Evolutionary conservation across 176 grass and related monocot genomes (phyloP), one percentile per base, ranked within the genome.

Genomic region (Oryza glaberrima): DNA sequence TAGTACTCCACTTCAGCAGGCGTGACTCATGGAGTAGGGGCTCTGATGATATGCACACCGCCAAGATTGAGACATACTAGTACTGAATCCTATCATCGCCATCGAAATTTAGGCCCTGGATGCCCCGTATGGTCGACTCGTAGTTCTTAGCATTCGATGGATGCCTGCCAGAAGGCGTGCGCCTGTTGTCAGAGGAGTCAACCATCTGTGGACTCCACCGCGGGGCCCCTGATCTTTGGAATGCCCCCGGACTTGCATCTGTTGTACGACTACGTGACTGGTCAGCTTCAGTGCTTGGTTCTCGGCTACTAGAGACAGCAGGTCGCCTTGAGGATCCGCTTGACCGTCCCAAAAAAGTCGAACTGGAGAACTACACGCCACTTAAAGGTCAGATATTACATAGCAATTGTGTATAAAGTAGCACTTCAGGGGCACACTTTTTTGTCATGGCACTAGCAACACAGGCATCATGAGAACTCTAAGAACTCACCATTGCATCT

Each of bases 351-450:
- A 90, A 72, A 86, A 92, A 92, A 78, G 85, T 90, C 75, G 91
- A 98, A 95, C 88, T 98, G 93, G 91, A 98, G 77, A 95, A 95
- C 96, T 98, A 95, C 89, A 95, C 16, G 82, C 77, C 88, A 88
- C 75, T 92, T 88, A 86, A 89, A 40, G 81, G 84, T 98, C 93
- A 98, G 96, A 77, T 86, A 78, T 89, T 92, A 91, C 90, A 94
- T 74, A 78, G 83, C 72, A 84, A 78, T 7, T 61, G 43, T 30
- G 56, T 40, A 23, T 67, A 83, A 65, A 72, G 38, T 72, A 81
- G 66, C 44, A 32, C 67, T 48, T 44, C 44, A 52, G 67, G 41
- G 28, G 22, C 73, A 69, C 12, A 23, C 13, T 73, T 72, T 10
- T 45, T 63, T 40, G n/a, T 56, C 15, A 70, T 78, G 43, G 4